Base-by-base conservation (phyloP, 2,329 filamentous ascomycete genomes). In the Stagonosporopsis rhizophila region DNA sequence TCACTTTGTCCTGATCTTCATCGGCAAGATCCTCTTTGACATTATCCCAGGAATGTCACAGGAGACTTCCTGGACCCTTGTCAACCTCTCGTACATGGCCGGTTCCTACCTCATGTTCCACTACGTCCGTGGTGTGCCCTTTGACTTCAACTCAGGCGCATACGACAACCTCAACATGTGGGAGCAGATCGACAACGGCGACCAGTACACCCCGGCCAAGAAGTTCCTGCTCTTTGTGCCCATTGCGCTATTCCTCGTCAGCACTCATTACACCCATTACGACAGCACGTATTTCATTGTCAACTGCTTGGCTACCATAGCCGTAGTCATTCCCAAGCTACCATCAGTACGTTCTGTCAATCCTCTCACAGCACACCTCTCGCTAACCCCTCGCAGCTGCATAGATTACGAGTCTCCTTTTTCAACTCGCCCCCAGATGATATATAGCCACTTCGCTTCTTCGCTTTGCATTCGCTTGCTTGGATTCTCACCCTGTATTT, bases 101-200 rank as follows among this genome's bases (percentile, higher is more conserved):
- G 93, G 92, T 71, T 97, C 94, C 38, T 99, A 98, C 78, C 87
- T 99, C 78, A 99, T 99, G 95, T 99, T 99, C 80, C 95, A 99
- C 80, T 96, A 92, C 83, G 95, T 99, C 67, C 92, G 94, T 74
- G 95, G 95, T 68, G 92, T 98, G 42, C 95, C 95, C 6, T 99
- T 99, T 75, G 95, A 99, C 78, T 99, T 99, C 85, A 99, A 99
- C 75, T 89, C 91, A 53, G 95, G 95, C 57, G 95, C 95, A 68
- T 99, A 98, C 78, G 95, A 99, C 83, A 98, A 99, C 78, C 85
- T 99, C 73, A 99, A 98, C 81, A 98, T 99, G 95, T 99, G 95
- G 95, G 95, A 99, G 82, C 95, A 99, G 81, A 99, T 99, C 77
- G 95, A 99, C 82, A 96, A 98, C 72, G 95, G 95, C 42, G 95